These are phyloP conservation scores for Nitzschia palea DNA, from an alignment of 108 stramenopile genomes.

Conservation along the genomic window DNA sequence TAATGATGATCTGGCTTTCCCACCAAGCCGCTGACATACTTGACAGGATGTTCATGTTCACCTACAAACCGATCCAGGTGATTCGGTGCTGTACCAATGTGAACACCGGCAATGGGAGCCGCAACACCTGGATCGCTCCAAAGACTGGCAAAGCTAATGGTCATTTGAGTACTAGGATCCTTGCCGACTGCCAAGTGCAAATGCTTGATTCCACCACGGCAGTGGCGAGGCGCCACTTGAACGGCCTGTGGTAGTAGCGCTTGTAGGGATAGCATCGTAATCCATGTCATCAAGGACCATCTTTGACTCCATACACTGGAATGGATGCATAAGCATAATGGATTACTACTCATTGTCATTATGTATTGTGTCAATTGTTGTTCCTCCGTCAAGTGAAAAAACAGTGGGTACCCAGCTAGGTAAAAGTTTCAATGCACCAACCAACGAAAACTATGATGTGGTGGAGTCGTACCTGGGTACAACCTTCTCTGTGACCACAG, in stretches of 20 bases:
- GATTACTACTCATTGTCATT: too few relatives aligned
- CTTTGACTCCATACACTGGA: not conserved
- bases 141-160: slow-evolving; percentile 47
- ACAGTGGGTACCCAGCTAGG: too few relatives aligned
- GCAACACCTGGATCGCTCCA: slow-evolving; percentile 17
- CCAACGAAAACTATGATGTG: too few relatives aligned
- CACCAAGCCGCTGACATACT: slow-evolving; percentile 22
- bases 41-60: slow-evolving; percentile 28
- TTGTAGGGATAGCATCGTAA: too few relatives aligned
- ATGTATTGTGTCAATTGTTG: too few relatives aligned
- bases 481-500: too few relatives aligned
- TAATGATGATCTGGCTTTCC: slow-evolving; percentile 19
- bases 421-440: too few relatives aligned
- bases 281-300: too few relatives aligned
- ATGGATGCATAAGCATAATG: too few relatives aligned
- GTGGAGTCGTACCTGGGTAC: too few relatives aligned
- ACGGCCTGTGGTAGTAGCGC: too few relatives aligned
- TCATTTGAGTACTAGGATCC: slow-evolving; percentile 50
- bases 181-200: slow-evolving; percentile 53
- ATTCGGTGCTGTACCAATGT: slow-evolving; percentile 40
- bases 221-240: slow-evolving; percentile 28
- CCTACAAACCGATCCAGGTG: slow-evolving; percentile 32
- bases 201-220: slow-evolving; percentile 40
- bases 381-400: too few relatives aligned
- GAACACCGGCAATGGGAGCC: slow-evolving; percentile 45